A percentile compares a stretch with the other conserved stretches of the same genome.
Conservation (phyloP, 495 filamentous ascomycete species). For the Margaritispora aquatica region DNA sequence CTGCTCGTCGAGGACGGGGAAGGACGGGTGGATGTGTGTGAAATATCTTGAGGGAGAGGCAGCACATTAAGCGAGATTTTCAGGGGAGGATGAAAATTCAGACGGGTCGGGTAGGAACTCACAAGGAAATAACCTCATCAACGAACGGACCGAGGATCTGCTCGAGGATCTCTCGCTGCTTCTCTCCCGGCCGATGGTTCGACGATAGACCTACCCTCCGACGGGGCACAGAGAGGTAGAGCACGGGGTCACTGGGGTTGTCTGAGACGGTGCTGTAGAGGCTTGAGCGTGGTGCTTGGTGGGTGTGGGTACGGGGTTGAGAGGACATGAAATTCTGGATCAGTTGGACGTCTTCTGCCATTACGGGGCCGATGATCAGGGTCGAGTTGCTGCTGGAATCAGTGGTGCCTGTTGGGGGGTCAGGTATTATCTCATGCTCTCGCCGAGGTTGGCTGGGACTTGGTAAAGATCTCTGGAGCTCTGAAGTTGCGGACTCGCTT, state of each 20-base stretch:
- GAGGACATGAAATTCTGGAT: constrained; percentile 46
- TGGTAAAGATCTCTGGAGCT: too few species aligned
- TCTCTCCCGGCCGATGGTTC: constrained; percentile 31
- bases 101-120: constrained; percentile 18
- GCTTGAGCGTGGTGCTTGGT: background rate
- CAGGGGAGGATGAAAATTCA: too few species aligned
- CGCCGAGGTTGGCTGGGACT: background rate
- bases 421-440: background rate
- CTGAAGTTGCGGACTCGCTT: too few species aligned
- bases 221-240: constrained; percentile 41
- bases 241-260: constrained; percentile 31
- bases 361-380: constrained; percentile 41
- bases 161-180: constrained; percentile 48
- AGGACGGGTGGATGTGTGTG: constrained; percentile 43
- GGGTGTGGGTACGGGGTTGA: constrained; percentile 19
- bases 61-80: too few species aligned
- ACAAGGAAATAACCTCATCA: constrained; percentile 45
- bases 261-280: constrained; percentile 7
- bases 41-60: constrained; percentile 39
- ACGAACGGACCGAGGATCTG: constrained; percentile 47
- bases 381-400: background rate
- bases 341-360: constrained; percentile 45
- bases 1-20: constrained; percentile 48
- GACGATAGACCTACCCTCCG: background rate
- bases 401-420: background rate